Conservation (phyloP, 2,329 filamentous ascomycete species). For the Pseudogymnoascus pannorum region DNA sequence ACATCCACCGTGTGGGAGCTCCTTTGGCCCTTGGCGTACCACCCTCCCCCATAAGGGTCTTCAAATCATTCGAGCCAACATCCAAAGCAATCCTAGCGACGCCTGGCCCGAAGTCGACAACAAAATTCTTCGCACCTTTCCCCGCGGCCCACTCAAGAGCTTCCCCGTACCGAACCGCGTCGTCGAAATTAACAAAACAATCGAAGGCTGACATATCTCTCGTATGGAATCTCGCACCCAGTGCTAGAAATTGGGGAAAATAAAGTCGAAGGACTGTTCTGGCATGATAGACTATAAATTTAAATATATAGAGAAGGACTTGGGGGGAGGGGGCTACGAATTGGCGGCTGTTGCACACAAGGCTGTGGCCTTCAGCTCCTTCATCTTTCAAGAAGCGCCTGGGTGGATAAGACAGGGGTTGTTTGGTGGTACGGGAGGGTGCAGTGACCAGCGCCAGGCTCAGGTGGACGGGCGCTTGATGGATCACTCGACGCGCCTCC, state of each 20-base stretch:
- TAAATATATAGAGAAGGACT: neutral
- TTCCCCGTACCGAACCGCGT: neutral
- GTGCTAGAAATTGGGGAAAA: neutral
- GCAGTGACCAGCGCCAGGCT: neutral
- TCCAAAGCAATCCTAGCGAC: slow-evolving; percentile 50
- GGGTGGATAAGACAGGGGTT: slow-evolving; percentile 1
- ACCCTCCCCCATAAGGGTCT: slow-evolving; percentile 29
- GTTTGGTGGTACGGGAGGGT: neutral
- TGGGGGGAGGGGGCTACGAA: neutral
- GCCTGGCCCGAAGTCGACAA: slow-evolving; percentile 55
- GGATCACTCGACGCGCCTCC: slow-evolving; percentile 4
- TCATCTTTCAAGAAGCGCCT: neutral
- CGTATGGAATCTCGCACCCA: neutral
- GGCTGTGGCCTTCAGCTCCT: slow-evolving; percentile 1
- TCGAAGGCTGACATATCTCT: neutral
- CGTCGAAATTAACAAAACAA: neutral
- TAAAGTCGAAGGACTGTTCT: neutral
- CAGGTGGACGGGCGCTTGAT: neutral
- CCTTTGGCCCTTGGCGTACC: slow-evolving; percentile 25
- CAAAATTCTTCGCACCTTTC: slow-evolving; percentile 46
- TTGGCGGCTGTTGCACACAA: neutral
- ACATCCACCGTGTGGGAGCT: slow-evolving; percentile 64
- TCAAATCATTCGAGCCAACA: slow-evolving; percentile 37
- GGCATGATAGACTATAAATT: neutral
- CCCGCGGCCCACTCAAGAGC: neutral